A percentile compares a stretch with the other conserved stretches of the same genome.
phyloP scores from a whole-genome alignment of 2,329 filamentous ascomycete species.

The Penicillium digitatum region DNA sequence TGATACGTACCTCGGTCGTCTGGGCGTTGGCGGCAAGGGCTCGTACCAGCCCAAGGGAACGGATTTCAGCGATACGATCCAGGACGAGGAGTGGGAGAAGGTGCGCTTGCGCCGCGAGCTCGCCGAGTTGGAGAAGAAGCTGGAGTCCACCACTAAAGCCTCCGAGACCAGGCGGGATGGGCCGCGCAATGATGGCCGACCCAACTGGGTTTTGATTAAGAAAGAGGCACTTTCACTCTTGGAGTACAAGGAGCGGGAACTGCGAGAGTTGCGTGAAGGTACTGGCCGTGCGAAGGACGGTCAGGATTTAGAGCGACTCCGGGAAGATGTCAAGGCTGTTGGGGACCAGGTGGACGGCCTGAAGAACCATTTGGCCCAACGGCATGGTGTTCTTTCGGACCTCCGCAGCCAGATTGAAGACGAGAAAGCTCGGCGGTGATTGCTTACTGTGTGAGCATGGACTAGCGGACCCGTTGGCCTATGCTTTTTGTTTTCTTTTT shows the following conservation, averaged over 20 bases:
- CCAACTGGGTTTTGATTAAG: slow-evolving; percentile 87
- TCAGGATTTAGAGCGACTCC: slow-evolving; percentile 68
- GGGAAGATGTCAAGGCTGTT: slow-evolving; percentile 85
- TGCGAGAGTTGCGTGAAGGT: slow-evolving; percentile 67
- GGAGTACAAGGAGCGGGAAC: slow-evolving; percentile 83
- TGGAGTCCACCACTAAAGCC: slow-evolving; percentile 73
- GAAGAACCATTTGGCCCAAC: slow-evolving; percentile 72
- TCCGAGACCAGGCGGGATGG: slow-evolving; percentile 59
- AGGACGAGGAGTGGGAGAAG: slow-evolving; percentile 94
- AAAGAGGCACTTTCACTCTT: slow-evolving; percentile 88
- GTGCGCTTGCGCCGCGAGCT: slow-evolving; percentile 91
- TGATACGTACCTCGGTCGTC: slow-evolving; percentile 87
- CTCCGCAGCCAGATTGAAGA: slow-evolving; percentile 79
- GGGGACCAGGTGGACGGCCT: slow-evolving; percentile 90
- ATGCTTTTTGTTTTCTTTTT: slow-evolving; percentile 7
- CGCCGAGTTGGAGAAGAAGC: slow-evolving; percentile 80
- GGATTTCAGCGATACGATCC: slow-evolving; percentile 80
- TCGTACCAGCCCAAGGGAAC: slow-evolving; percentile 80
- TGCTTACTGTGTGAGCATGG: not conserved
- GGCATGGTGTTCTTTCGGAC: slow-evolving; percentile 71
- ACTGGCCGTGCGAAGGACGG: slow-evolving; percentile 56
- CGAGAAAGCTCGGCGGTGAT: slow-evolving; percentile 60
- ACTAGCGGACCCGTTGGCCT: not conserved
- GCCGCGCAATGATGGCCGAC: slow-evolving; percentile 61
- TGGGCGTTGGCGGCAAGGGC: slow-evolving; percentile 71